These are phyloP conservation scores for Scopulariopsis brevicaulis DNA, from an alignment of 2,329 filamentous ascomycete genomes.

Conservation along the genomic window DNA sequence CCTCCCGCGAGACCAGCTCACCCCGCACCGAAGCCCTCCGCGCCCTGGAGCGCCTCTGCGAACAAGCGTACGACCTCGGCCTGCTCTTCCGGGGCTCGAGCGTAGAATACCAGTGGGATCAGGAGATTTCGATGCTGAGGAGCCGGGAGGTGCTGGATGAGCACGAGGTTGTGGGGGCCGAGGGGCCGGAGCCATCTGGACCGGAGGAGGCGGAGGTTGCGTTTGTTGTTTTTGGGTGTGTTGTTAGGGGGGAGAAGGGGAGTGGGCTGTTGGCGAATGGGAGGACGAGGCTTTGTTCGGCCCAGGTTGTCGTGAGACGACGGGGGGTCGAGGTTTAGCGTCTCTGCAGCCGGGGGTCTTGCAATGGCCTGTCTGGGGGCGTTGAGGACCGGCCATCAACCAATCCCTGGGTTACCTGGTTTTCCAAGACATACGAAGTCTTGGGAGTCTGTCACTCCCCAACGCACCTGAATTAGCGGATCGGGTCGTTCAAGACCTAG, in stretches of 20 bases:
- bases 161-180: background rate
- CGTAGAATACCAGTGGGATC: background rate
- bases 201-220: background rate
- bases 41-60: background rate
- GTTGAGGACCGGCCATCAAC: no score
- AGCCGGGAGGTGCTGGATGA: background rate
- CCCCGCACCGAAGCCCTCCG: background rate
- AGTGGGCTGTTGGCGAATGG: background rate
- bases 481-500: no score
- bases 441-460: no score
- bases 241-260: background rate
- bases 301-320: background rate
- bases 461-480: no score
- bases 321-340: background rate
- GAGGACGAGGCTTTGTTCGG: background rate
- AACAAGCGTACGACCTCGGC: background rate
- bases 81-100: background rate
- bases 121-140: background rate
- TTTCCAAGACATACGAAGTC: no score
- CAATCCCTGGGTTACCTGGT: no score
- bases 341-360: no score
- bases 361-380: no score
- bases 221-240: background rate
- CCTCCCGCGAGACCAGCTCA: no score
- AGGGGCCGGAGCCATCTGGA: background rate